Percentiles rank a stretch among this genome's conserved stretches.
Evolutionary conservation across 768 basidiomycete species (phyloP).

Genomic region (Grammothele lineata): DNA sequence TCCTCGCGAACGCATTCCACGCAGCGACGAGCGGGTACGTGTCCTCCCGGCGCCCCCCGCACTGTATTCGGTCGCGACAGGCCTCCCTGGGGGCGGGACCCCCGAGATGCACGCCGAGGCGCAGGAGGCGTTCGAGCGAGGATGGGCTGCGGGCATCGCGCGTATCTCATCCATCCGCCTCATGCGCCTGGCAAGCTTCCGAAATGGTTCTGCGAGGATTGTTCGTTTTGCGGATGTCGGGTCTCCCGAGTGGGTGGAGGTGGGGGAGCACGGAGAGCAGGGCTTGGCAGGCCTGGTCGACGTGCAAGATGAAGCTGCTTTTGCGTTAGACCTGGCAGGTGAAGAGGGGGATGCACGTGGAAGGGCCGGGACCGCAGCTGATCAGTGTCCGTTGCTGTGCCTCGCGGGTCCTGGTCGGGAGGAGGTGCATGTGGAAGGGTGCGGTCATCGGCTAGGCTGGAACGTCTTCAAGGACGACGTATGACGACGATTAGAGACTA

Average conservation of each 20-base stretch:
- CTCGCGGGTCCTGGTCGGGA: constrained; percentile 30
- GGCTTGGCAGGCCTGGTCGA: constrained; percentile 31
- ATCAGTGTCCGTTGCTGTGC: constrained; percentile 33
- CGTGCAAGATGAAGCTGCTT: constrained; percentile 26
- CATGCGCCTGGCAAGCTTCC: constrained; percentile 42
- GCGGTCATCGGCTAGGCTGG: constrained; percentile 34
- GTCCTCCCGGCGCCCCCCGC: constrained; percentile 52
- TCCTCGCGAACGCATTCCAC: not conserved
- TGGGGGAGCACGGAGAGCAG: constrained; percentile 13
- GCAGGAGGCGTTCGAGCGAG: constrained; percentile 40
- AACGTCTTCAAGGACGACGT: constrained; percentile 33
- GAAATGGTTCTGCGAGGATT: constrained; percentile 38
- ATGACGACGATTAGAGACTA: too few relatives aligned
- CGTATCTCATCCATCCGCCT: constrained; percentile 46
- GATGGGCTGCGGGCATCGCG: constrained; percentile 59
- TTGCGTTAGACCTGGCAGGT: constrained; percentile 14
- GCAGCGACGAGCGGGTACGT: constrained; percentile 39
- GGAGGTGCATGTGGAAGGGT: constrained; percentile 31
- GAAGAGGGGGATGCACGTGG: constrained; percentile 1
- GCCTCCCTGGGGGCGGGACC: constrained; percentile 22
- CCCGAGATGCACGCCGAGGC: constrained; percentile 29
- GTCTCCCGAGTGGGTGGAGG: constrained; percentile 23
- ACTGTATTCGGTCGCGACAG: constrained; percentile 47
- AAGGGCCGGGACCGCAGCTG: not conserved
- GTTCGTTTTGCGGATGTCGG: constrained; percentile 35